These are phyloP conservation scores for Ceratocystis variospora DNA, from an alignment of 2,329 filamentous ascomycete species.

Conservation along the genomic window DNA sequence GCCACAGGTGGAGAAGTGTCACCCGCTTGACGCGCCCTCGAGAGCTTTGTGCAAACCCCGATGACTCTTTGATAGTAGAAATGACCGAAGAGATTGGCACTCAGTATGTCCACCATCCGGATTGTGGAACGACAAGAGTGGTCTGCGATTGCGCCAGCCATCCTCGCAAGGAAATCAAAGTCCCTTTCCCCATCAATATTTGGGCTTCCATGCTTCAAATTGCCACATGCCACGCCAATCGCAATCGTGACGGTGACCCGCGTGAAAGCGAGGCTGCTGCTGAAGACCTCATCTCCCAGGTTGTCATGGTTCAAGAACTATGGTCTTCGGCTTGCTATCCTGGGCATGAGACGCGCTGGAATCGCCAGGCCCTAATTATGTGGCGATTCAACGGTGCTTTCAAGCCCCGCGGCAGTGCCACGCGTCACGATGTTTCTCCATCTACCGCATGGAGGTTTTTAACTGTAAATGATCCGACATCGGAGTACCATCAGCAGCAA, in stretches of 20 bases:
- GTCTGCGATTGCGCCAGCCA: constrained; percentile 39
- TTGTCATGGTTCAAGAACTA: constrained; percentile 55
- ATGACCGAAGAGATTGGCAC: constrained; percentile 39
- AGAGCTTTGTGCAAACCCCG: constrained; percentile 35
- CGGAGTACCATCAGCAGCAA: constrained; percentile 42
- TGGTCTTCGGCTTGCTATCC: constrained; percentile 40
- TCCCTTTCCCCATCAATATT: constrained; percentile 44
- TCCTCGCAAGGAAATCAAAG: constrained; percentile 37
- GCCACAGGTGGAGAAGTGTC: constrained; percentile 46
- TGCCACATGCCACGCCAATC: constrained; percentile 39
- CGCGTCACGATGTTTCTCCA: constrained; percentile 18
- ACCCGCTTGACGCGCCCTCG: constrained; percentile 44
- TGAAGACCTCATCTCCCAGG: constrained; percentile 23
- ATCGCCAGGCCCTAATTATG: constrained; percentile 45
- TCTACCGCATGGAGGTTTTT: constrained; percentile 47
- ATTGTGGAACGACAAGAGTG: constrained; percentile 35
- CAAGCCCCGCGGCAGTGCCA: constrained; percentile 26
- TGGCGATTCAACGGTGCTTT: constrained; percentile 47
- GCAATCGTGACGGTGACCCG: constrained; percentile 25
- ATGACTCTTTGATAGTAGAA: constrained; percentile 33
- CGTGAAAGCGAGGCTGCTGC: constrained; percentile 23
- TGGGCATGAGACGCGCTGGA: constrained; percentile 31
- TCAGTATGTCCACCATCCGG: constrained; percentile 35
- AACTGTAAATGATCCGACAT: constrained; percentile 45
- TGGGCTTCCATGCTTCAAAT: constrained; percentile 46